Conservation (phyloP, 768 basidiomycete genomes). For the Trametes cubensis region DNA sequence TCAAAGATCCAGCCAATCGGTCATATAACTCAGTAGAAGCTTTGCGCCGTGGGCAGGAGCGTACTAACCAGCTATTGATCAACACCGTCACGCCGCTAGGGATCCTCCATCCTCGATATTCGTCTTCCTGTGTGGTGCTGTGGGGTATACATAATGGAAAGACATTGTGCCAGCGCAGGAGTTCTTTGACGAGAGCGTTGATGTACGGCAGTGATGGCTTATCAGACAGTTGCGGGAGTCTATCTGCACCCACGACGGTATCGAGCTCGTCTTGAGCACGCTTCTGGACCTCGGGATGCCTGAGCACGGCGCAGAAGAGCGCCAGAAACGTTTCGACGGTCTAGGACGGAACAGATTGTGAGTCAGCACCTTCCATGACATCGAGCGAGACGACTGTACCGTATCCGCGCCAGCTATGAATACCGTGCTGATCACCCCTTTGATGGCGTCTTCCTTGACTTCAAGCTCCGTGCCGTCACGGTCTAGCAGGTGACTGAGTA, state of each 20-base stretch:
- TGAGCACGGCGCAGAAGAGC: slow-evolving; percentile 39
- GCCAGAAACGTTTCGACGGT: no score
- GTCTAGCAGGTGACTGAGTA: no score
- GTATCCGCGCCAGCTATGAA: no score
- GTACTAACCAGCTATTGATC: slow-evolving; percentile 13
- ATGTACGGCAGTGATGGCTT: slow-evolving; percentile 26
- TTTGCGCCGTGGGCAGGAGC: no score
- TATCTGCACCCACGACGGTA: slow-evolving; percentile 24
- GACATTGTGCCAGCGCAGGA: slow-evolving; percentile 38
- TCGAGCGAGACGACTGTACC: no score
- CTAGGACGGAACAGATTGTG: no score
- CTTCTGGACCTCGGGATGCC: slow-evolving; percentile 35
- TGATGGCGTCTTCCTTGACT: no score
- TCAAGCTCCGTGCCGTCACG: no score
- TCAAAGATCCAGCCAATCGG: background rate
- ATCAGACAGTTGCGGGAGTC: slow-evolving; percentile 30
- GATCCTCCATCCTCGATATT: background rate
- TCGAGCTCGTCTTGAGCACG: slow-evolving; percentile 36
- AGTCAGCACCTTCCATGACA: no score
- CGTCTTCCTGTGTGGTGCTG: slow-evolving; percentile 24
- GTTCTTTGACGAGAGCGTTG: slow-evolving; percentile 29
- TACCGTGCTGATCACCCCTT: no score
- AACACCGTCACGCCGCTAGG: background rate
- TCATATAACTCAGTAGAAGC: background rate
- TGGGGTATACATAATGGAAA: slow-evolving; percentile 34